Evolutionary conservation across 257 asterid genomes (phyloP).

Genomic region (Misopates orontium): DNA sequence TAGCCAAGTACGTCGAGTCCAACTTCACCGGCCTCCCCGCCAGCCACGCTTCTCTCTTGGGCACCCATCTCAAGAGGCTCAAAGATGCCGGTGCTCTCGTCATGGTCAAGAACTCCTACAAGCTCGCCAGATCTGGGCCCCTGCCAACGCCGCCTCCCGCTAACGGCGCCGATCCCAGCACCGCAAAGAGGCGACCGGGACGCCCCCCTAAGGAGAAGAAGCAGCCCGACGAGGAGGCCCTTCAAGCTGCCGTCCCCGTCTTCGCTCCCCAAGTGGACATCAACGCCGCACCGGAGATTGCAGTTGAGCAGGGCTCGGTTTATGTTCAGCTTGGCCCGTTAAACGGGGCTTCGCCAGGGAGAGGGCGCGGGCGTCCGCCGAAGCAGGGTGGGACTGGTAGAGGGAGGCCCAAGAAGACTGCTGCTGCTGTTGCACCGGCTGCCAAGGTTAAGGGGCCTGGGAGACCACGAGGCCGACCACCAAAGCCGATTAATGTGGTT

Average conservation of each 20-base stretch:
- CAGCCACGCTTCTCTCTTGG: constrained; percentile 51
- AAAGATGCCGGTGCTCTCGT: constrained; percentile 50
- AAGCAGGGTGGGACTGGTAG: constrained; percentile 39
- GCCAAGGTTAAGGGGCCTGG: constrained; percentile 35
- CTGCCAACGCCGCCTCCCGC: constrained; percentile 24
- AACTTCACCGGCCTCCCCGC: constrained; percentile 49
- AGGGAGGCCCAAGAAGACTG: constrained; percentile 44
- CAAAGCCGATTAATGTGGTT: constrained; percentile 39
- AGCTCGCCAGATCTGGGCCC: constrained; percentile 50
- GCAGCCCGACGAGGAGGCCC: constrained; percentile 26
- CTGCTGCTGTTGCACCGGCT: constrained; percentile 7
- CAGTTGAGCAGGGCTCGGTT: too few species aligned
- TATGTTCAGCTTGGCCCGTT: constrained; percentile 24
- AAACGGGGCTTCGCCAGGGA: constrained; percentile 35
- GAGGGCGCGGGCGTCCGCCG: constrained; percentile 76
- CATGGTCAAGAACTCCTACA: constrained; percentile 73
- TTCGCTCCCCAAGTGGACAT: constrained; percentile 29
- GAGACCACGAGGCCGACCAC: constrained; percentile 76
- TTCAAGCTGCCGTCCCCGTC: constrained; percentile 43
- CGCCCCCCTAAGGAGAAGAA: constrained; percentile 69
- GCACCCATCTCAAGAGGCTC: constrained; percentile 53
- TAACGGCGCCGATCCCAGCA: constrained; percentile 34
- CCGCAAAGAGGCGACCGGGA: constrained; percentile 57
- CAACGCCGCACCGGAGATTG: constrained; percentile 26
- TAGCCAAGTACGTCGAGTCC: constrained; percentile 61